Percentiles rank a stretch among this genome's conserved stretches.
phyloP scores from a whole-genome alignment of 768 basidiomycete genomes.

The Rhodocollybia butyracea region DNA sequence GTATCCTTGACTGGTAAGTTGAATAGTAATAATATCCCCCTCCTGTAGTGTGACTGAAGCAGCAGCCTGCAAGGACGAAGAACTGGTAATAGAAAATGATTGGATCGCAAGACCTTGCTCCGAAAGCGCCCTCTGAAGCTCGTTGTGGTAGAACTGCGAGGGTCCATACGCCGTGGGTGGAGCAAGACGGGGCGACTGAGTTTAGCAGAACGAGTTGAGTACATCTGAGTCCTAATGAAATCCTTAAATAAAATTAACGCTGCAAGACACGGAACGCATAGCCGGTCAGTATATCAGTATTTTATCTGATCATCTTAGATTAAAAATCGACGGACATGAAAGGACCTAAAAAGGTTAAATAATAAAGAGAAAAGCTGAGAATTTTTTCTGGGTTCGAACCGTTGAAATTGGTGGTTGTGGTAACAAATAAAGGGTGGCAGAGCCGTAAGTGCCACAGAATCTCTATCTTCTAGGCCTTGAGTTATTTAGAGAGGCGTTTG shows the following conservation, averaged over 20 bases:
- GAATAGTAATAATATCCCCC: constrained; percentile 42
- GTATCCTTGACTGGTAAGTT: constrained; percentile 54
- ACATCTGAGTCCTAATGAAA: not conserved
- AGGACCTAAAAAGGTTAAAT: not conserved
- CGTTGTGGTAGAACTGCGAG: constrained; percentile 26
- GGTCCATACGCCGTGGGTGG: not conserved
- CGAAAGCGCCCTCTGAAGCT: constrained; percentile 50
- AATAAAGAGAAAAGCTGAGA: too few species aligned
- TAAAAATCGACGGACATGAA: not conserved
- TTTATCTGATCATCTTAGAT: constrained; percentile 2
- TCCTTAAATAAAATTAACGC: not conserved
- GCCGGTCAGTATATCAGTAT: not conserved
- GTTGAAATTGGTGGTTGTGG: too few species aligned
- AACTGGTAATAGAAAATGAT: constrained; percentile 38
- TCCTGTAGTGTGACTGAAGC: constrained; percentile 58
- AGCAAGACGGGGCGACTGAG: not conserved
- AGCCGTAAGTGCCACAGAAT: too few species aligned
- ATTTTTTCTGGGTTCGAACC: too few species aligned
- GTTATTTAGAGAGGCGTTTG: too few species aligned
- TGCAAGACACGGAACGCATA: not conserved
- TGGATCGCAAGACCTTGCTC: constrained; percentile 60
- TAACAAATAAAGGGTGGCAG: too few species aligned
- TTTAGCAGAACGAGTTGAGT: not conserved
- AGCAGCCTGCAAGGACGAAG: constrained; percentile 43
- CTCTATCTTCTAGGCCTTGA: too few species aligned